These are phyloP conservation scores for Mycena vitilis DNA, from an alignment of 768 basidiomycete genomes.

Conservation along the genomic window DNA sequence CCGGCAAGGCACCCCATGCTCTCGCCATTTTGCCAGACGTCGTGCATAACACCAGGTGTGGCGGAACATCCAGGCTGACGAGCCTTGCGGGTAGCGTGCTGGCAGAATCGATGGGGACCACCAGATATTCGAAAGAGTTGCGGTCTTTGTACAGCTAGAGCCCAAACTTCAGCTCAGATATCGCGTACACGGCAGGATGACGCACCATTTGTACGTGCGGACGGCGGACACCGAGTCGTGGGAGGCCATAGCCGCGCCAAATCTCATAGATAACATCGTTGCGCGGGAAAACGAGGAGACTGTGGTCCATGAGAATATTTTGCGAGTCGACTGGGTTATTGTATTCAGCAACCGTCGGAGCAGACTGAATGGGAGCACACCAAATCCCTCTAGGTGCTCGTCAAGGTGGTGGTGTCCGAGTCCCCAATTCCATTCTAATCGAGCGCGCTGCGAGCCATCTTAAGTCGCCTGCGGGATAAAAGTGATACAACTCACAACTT, in stretches of 20 bases:
- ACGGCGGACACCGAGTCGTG: too few species aligned
- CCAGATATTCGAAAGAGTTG: conserved; percentile 18
- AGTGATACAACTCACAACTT: too few species aligned
- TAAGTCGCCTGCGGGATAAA: too few species aligned
- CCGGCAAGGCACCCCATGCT: neutral
- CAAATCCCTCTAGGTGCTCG: neutral
- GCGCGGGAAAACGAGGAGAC: neutral
- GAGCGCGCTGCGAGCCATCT: conserved; percentile 19
- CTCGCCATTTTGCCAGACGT: neutral
- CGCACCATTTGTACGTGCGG: too few species aligned
- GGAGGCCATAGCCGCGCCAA: too few species aligned
- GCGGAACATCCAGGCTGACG: neutral
- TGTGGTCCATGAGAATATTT: neutral
- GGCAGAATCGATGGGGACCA: conserved; percentile 12
- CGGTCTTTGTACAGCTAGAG: conserved; percentile 2
- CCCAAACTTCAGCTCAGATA: too few species aligned
- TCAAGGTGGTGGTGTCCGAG: conserved; percentile 7
- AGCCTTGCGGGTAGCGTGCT: neutral
- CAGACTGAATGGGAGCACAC: neutral
- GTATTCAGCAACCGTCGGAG: neutral
- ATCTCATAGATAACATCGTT: neutral
- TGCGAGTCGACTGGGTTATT: neutral
- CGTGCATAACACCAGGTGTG: conserved; percentile 9
- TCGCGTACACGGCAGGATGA: neutral
- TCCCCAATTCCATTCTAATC: conserved; percentile 20